Conservation (phyloP, 768 basidiomycete species). For the Amanita exitialis region DNA sequence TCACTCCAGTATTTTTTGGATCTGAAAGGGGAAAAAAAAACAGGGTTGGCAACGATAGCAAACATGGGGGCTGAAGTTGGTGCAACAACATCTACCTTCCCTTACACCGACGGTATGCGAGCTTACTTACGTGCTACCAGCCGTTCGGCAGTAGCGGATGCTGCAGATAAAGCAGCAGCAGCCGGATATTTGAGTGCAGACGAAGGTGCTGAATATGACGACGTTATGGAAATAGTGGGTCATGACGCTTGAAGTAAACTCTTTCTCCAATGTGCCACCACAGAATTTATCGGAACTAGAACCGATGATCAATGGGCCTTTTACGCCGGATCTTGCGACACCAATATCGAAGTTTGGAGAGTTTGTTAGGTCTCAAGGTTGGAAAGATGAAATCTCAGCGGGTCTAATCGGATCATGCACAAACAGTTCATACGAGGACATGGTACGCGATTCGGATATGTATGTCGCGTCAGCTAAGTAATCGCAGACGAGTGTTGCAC, state of each 20-base stretch:
- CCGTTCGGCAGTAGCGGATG: conserved; percentile 73
- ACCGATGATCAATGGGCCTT: conserved; percentile 92
- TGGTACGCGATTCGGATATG: conserved; percentile 37
- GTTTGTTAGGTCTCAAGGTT: conserved; percentile 76
- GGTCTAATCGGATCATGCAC: conserved; percentile 97
- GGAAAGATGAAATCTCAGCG: conserved; percentile 91
- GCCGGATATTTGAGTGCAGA: conserved; percentile 78
- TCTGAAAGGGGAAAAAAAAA: background rate
- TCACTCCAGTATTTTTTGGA: background rate
- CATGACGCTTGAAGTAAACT: conserved; percentile 14
- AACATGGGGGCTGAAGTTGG: conserved; percentile 99
- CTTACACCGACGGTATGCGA: conserved; percentile 86
- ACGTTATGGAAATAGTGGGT: conserved; percentile 82
- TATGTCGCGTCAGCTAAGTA: conserved; percentile 6
- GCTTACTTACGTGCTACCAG: conserved; percentile 87
- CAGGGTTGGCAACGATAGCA: conserved; percentile 87
- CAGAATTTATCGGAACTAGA: conserved; percentile 86
- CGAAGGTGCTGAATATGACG: conserved; percentile 85
- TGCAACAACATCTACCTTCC: conserved; percentile 98
- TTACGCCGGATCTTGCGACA: conserved; percentile 94
- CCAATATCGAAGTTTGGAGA: conserved; percentile 82
- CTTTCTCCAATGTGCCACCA: conserved; percentile 4
- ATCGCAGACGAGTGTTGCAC: conserved; percentile 77
- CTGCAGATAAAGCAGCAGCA: conserved; percentile 76
- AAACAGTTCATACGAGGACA: conserved; percentile 95